Percentiles rank a stretch among this genome's conserved stretches.
Evolutionary conservation across 768 basidiomycete species (phyloP).

Genomic region (Cantharellus cinnabarinus): DNA sequence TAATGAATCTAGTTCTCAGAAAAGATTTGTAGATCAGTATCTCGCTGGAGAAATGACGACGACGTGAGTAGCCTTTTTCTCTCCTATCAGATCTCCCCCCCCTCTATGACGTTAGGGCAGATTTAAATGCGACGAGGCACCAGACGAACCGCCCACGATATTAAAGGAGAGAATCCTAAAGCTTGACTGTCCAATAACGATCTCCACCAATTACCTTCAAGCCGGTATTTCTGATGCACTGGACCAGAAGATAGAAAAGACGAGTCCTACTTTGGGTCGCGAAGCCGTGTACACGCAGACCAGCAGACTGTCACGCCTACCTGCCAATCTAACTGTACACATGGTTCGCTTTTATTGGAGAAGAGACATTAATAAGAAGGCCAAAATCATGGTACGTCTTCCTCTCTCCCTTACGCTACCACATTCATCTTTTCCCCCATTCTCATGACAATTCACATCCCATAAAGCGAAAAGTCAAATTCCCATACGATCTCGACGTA

Average conservation of each 20-base stretch:
- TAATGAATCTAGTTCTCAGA: constrained; percentile 15
- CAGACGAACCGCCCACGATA: constrained; percentile 50
- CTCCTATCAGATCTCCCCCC: background rate
- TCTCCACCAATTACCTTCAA: constrained; percentile 71
- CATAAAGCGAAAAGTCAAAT: constrained; percentile 70
- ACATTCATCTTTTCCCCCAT: background rate
- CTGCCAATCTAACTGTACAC: constrained; percentile 70
- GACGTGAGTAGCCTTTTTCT: constrained; percentile 25
- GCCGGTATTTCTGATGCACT: constrained; percentile 67
- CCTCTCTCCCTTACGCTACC: background rate
- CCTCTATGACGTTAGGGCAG: constrained; percentile 19
- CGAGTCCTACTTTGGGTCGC: constrained; percentile 56
- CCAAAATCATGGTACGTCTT: constrained; percentile 76
- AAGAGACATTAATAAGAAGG: constrained; percentile 72
- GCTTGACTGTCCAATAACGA: constrained; percentile 81
- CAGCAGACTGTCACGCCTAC: constrained; percentile 65
- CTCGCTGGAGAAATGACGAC: constrained; percentile 60
- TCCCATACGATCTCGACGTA: constrained; percentile 73
- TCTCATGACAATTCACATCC: background rate
- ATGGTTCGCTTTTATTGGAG: constrained; percentile 97
- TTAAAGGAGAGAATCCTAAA: constrained; percentile 61
- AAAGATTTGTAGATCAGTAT: constrained; percentile 60
- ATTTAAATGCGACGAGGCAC: constrained; percentile 59
- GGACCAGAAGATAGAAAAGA: constrained; percentile 74
- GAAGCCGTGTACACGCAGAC: constrained; percentile 65